Conservation (phyloP, 2,329 filamentous ascomycete species). For the Hyphodiscus sp. region DNA sequence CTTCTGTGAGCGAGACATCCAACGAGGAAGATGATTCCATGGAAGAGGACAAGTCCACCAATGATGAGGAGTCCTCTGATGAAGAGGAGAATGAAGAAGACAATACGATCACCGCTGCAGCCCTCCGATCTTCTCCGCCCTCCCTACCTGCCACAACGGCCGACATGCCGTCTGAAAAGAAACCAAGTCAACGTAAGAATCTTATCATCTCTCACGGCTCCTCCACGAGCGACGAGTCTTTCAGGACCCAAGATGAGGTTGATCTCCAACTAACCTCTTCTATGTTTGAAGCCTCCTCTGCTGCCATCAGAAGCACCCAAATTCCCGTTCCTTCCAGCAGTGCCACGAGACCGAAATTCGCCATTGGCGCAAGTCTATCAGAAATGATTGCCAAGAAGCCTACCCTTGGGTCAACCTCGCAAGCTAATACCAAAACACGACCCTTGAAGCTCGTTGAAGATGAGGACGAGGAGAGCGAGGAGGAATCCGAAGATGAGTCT, state of each 20-base stretch:
- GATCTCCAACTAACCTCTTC: slow-evolving; percentile 27
- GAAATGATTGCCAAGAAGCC: slow-evolving; percentile 12
- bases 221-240: slow-evolving; percentile 11
- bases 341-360: slow-evolving; percentile 12
- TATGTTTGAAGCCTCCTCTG: slow-evolving; percentile 19
- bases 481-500: slow-evolving; percentile 12
- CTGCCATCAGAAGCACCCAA: background rate
- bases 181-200: slow-evolving; percentile 5
- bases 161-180: background rate
- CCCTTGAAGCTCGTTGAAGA: slow-evolving; percentile 2
- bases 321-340: slow-evolving; percentile 5
- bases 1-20: background rate
- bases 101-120: slow-evolving; percentile 2
- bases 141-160: slow-evolving; percentile 5
- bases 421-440: slow-evolving; percentile 1
- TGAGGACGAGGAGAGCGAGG: slow-evolving; percentile 11
- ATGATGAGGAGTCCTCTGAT: background rate
- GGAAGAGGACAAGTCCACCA: slow-evolving; percentile 2
- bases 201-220: slow-evolving; percentile 14
- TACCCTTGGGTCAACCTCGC: slow-evolving; percentile 5
- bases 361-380: slow-evolving; percentile 20
- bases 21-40: background rate
- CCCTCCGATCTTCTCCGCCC: slow-evolving; percentile 9
- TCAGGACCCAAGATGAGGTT: slow-evolving; percentile 24
- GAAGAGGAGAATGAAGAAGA: slow-evolving; percentile 10